Evolutionary conservation across 352 stramenopile species (phyloP).

Genomic region (Phytophthora cryptogea): DNA sequence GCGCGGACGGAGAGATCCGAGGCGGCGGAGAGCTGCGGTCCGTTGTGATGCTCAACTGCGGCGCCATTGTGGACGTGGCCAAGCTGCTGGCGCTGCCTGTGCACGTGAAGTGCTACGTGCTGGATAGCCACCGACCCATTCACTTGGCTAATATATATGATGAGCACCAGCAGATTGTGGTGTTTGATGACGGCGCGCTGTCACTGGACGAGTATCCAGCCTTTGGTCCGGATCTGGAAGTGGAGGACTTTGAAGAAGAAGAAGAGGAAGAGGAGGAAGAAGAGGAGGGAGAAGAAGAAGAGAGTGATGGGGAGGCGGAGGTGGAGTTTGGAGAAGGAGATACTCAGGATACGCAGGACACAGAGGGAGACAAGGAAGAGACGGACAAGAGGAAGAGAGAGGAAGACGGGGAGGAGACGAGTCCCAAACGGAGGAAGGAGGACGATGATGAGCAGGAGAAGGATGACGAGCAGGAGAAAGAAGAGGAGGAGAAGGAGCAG

Average conservation of each 20-base stretch:
- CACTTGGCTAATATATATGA: conserved; percentile 97
- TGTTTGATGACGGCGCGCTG: conserved; percentile 83
- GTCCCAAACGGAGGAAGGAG: conserved; percentile 19
- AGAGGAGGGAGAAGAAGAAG: conserved; percentile 49
- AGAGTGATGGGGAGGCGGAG: conserved; percentile 51
- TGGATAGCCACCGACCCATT: conserved; percentile 95
- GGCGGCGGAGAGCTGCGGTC: conserved; percentile 77
- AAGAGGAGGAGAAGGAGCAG: conserved; percentile 32
- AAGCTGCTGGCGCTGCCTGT: conserved; percentile 76
- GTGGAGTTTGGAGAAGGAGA: conserved; percentile 48
- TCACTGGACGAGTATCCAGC: conserved; percentile 75
- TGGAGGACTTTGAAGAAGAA: conserved; percentile 70
- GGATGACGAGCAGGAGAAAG: conserved; percentile 28
- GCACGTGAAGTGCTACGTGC: conserved; percentile 91
- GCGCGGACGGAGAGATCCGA: conserved; percentile 38
- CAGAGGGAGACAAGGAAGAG: conserved; percentile 16
- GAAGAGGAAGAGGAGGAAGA: conserved; percentile 65
- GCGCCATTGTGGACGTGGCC: conserved; percentile 92
- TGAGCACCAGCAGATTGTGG: conserved; percentile 70
- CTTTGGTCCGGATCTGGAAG: conserved; percentile 85
- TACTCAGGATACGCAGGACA: conserved; percentile 24
- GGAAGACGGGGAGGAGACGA: conserved; percentile 42
- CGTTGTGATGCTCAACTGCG: conserved; percentile 95
- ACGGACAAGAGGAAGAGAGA: conserved; percentile 42
- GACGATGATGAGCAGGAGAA: conserved; percentile 40